Base-by-base conservation (phyloP, 257 asterid genomes). In the Rubia yunnanensis region DNA sequence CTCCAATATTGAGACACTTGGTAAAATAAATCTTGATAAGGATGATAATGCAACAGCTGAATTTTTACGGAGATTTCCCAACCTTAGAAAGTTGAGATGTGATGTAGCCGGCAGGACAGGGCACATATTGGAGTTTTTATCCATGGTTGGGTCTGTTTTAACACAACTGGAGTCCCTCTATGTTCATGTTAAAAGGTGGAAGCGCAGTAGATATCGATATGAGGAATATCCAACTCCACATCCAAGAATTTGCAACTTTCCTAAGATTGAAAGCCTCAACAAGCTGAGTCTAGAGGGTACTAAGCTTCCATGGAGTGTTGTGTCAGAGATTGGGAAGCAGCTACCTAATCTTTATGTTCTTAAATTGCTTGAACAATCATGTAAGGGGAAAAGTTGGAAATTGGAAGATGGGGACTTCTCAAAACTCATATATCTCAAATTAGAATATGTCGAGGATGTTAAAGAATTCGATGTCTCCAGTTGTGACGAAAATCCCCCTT, bases 271-370 rank as follows among this genome's bases (percentile, higher is more conserved):
- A 0, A 54, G 22, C 36, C 64, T 67, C 10, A 18, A 1, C 18
- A 59, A 30, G 27, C 13, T 60, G 18, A 44, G 30, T 26, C 3
- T 63, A 2, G 5, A 3, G 0, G 13, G 3, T 3, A 4, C 48
- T 1, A 1, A 13, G 5, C 7, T 68, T 10, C 27, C 72, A 2
- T 32, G 20, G 55, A 30, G 5, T n/a, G 22, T 23, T 7, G 7
- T 68, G 2, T 68, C 66, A 41, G 5, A n/a, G 14, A 68, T 59
- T 14, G 65, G 59, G 0, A 58, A 68, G 1, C 24, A 20, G 24
- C 34, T 67, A 22, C 39, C 18, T 4, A 17, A 56, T 55, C 71
- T 67, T 17, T 39, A 23, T 1, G 71, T 49, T 41, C 66, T 72
- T 23, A 65, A 64, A 58, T 28, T 65, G 32, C 3, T 0, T 0